Conservation (phyloP, 2,329 filamentous ascomycete genomes). For the Capronia epimyces region DNA sequence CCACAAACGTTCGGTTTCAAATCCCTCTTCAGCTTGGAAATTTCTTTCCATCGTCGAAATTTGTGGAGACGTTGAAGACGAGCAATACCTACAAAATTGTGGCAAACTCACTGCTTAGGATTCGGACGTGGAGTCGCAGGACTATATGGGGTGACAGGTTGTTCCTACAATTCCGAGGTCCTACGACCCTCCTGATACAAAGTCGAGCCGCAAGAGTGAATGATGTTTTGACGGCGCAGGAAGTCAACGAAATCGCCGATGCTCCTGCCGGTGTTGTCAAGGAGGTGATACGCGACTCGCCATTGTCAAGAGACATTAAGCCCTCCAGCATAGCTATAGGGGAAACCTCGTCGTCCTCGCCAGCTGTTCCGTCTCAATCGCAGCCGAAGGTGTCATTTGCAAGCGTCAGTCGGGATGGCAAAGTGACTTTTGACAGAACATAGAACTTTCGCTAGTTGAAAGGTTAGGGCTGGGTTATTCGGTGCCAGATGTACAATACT, state of each 20-base stretch:
- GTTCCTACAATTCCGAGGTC: conserved; percentile 85
- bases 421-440: conserved; percentile 55
- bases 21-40: conserved; percentile 63
- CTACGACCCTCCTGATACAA: conserved; percentile 78
- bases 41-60: conserved; percentile 64
- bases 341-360: conserved; percentile 26
- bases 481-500: conserved; percentile 5
- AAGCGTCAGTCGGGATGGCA: conserved; percentile 55
- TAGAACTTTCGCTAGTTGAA: conserved; percentile 41
- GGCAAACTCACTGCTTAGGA: conserved; percentile 57
- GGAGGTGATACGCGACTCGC: conserved; percentile 45
- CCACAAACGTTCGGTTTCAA: conserved; percentile 67
- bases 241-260: conserved; percentile 88
- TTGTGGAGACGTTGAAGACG: conserved; percentile 65
- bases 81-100: conserved; percentile 68
- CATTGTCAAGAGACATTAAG: conserved; percentile 12
- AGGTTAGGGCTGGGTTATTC: neutral
- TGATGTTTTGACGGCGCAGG: conserved; percentile 68
- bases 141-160: conserved; percentile 91
- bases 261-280: conserved; percentile 66
- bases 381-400: conserved; percentile 43
- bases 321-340: conserved; percentile 2
- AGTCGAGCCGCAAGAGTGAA: conserved; percentile 73
- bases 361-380: conserved; percentile 28
- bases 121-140: conserved; percentile 71